Conservation (phyloP, 2,329 filamentous ascomycete species). For the Colletotrichum sp. region DNA sequence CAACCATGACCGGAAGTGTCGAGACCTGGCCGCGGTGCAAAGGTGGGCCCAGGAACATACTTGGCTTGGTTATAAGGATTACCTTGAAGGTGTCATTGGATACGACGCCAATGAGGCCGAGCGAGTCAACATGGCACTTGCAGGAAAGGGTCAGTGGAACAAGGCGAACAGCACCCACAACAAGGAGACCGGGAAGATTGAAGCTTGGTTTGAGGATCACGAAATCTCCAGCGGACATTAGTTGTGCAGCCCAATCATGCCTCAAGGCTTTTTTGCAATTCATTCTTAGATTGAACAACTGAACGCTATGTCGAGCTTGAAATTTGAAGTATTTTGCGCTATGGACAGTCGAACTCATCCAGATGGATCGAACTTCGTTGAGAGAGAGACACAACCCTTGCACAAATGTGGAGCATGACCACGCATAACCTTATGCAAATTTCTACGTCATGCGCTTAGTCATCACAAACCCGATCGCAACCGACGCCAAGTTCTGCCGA, state of each 20-base stretch:
- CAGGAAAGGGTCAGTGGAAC: background rate
- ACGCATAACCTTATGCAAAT: background rate
- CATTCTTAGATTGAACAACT: no score
- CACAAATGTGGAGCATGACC: background rate
- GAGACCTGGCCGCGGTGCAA: background rate
- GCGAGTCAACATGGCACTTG: background rate
- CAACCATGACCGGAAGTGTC: background rate
- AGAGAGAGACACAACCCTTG: background rate
- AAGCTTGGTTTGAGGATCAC: background rate
- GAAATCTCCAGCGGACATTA: background rate
- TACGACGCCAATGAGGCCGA: background rate
- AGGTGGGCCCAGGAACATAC: background rate
- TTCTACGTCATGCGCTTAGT: slow-evolving; percentile 1
- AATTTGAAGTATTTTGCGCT: background rate
- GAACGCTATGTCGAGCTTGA: background rate
- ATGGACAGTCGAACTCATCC: background rate
- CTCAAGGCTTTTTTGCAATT: rapidly evolving
- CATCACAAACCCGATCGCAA: slow-evolving; percentile 2
- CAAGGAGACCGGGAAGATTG: background rate
- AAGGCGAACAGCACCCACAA: background rate
- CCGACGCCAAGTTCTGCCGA: slow-evolving; percentile 19
- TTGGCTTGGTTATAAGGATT: background rate
- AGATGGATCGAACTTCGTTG: background rate
- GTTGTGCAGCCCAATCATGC: background rate
- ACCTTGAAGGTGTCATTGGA: background rate